Evolutionary conservation across 768 basidiomycete species (phyloP).

Genomic region (Phanerodontia chrysosporium): DNA sequence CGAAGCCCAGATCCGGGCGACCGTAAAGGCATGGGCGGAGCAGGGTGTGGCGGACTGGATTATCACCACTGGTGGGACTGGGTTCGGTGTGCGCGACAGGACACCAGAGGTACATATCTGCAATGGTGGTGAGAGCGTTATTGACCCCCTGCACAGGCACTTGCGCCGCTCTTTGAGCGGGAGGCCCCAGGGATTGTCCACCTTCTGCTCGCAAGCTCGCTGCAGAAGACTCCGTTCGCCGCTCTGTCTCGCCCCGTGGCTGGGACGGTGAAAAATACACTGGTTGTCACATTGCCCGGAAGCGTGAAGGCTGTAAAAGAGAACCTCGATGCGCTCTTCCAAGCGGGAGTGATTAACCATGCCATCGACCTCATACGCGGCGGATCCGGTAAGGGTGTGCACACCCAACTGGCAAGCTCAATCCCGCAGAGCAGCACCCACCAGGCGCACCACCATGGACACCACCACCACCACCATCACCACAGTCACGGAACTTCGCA

Average conservation of each 20-base stretch:
- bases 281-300: slow-evolving; percentile 81
- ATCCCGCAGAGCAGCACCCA: slow-evolving; percentile 14
- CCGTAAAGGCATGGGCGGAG: slow-evolving; percentile 43
- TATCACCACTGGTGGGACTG: slow-evolving; percentile 84
- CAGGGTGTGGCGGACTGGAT: slow-evolving; percentile 61
- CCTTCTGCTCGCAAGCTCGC: slow-evolving; percentile 61
- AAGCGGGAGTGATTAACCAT: slow-evolving; percentile 56
- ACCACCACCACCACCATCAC: slow-evolving; percentile 35
- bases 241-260: slow-evolving; percentile 82
- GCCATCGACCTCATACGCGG: slow-evolving; percentile 72
- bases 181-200: slow-evolving; percentile 71
- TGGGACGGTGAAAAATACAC: slow-evolving; percentile 60
- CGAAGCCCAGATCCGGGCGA: slow-evolving; percentile 40
- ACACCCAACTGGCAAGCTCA: slow-evolving; percentile 42
- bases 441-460: slow-evolving; percentile 24
- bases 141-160: slow-evolving; percentile 39
- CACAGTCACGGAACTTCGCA: no score
- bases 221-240: slow-evolving; percentile 73
- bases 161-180: slow-evolving; percentile 60
- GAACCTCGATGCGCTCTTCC: slow-evolving; percentile 60
- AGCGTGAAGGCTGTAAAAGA: slow-evolving; percentile 84
- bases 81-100: slow-evolving; percentile 73
- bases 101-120: slow-evolving; percentile 69
- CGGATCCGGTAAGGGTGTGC: slow-evolving; percentile 57
- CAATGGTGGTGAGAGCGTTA: neutral